Percentiles rank a stretch among this genome's conserved stretches.
phyloP scores from a whole-genome alignment of 169 alveolate species.

The Theileria luwenshuni region DNA sequence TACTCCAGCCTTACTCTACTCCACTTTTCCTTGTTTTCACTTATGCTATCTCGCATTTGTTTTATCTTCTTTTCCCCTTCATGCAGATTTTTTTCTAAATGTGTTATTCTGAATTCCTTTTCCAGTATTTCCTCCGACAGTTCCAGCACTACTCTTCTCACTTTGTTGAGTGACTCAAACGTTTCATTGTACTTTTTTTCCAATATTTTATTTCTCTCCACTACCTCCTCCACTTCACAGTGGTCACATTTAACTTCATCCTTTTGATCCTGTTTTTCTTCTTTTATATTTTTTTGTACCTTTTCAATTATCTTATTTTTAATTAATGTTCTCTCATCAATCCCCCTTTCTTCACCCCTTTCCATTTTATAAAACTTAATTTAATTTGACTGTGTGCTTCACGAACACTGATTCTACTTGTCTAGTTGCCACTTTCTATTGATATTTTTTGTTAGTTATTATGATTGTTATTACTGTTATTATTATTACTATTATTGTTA shows the following conservation, averaged over 20 bases:
- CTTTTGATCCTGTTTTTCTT: background rate
- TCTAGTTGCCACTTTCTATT: background rate
- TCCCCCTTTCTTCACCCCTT: background rate
- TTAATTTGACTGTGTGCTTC: background rate
- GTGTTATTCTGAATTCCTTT: constrained; percentile 56
- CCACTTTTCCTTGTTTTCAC: constrained; percentile 7
- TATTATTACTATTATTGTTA: no score
- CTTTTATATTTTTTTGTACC: constrained; percentile 52
- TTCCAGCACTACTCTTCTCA: constrained; percentile 47
- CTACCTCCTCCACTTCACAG: constrained; percentile 21
- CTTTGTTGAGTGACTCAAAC: constrained; percentile 57
- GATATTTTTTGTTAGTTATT: no score
- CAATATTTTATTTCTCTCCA: constrained; percentile 23
- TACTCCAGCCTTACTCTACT: constrained; percentile 15
- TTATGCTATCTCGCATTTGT: constrained; percentile 20
- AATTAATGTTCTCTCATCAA: constrained; percentile 33
- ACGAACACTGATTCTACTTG: background rate
- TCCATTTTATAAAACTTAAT: background rate
- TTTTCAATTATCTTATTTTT: constrained; percentile 50
- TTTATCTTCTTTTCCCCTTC: constrained; percentile 52
- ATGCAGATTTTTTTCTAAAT: constrained; percentile 61
- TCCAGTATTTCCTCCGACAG: constrained; percentile 40
- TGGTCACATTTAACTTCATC: background rate
- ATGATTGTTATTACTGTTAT: no score
- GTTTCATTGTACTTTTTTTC: constrained; percentile 61